A percentile compares a stretch with the other conserved stretches of the same genome.
phyloP scores from a whole-genome alignment of 2,329 filamentous ascomycete genomes.

The Clonostachys solani region DNA sequence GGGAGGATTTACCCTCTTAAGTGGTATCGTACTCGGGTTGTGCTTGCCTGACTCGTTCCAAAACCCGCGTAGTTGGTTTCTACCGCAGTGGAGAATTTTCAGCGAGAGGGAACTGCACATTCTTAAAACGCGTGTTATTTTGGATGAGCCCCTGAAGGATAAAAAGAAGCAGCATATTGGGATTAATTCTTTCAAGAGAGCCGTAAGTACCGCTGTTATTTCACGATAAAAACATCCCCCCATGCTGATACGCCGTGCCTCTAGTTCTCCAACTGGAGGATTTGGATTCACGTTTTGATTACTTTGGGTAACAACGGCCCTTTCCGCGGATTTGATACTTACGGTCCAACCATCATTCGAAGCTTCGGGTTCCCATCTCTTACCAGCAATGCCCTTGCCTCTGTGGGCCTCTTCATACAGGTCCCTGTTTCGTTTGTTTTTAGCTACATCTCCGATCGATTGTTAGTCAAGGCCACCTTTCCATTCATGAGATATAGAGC shows the following conservation, averaged over 20 bases:
- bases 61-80: constrained; percentile 34
- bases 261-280: constrained; percentile 42
- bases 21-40: constrained; percentile 33
- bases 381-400: constrained; percentile 46
- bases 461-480: constrained; percentile 24
- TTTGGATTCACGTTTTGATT: constrained; percentile 46
- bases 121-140: constrained; percentile 29
- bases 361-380: constrained; percentile 45
- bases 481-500: background rate
- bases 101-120: constrained; percentile 34
- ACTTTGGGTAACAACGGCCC: constrained; percentile 44
- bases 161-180: constrained; percentile 43
- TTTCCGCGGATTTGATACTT: constrained; percentile 42
- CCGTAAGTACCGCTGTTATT: constrained; percentile 16
- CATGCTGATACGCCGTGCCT: background rate
- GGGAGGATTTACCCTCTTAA: constrained; percentile 44
- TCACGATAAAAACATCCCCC: background rate
- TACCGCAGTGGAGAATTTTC: constrained; percentile 27
- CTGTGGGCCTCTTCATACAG: constrained; percentile 48
- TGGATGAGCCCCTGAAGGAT: constrained; percentile 38
- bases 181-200: constrained; percentile 34
- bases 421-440: constrained; percentile 47
- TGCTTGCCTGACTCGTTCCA: constrained; percentile 38
- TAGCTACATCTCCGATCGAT: constrained; percentile 48
- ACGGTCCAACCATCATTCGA: constrained; percentile 48